A percentile compares a stretch with the other conserved stretches of the same genome.
Conservation (phyloP, 179 eudicot species). For the Beta corolliflora region DNA sequence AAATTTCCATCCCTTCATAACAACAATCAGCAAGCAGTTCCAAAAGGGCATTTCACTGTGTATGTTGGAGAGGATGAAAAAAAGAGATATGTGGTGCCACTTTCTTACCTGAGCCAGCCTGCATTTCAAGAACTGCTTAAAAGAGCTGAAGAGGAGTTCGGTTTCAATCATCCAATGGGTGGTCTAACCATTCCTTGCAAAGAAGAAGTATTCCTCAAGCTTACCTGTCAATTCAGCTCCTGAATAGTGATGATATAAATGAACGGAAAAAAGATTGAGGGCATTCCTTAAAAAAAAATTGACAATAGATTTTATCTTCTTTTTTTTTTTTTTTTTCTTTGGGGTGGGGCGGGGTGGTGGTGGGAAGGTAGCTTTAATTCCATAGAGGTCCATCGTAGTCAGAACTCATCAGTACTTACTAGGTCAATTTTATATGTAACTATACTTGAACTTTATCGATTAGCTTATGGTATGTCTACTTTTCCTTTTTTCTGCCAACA, state of each 20-base stretch:
- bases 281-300: constrained; percentile 7
- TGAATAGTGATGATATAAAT: background rate
- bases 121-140: constrained; percentile 51
- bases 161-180: constrained; percentile 50
- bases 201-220: constrained; percentile 40
- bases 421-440: background rate
- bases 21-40: constrained; percentile 42
- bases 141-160: constrained; percentile 61
- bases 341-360: background rate
- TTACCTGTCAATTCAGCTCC: constrained; percentile 30
- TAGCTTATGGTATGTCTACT: background rate
- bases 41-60: constrained; percentile 57
- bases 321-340: background rate
- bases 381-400: background rate
- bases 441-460: background rate
- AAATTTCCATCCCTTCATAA: constrained; percentile 44
- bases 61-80: constrained; percentile 51
- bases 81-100: constrained; percentile 59
- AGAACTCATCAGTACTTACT: background rate
- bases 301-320: background rate
- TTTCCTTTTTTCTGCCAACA: background rate
- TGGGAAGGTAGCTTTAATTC: background rate
- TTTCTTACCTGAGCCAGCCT: constrained; percentile 52
- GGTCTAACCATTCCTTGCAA: constrained; percentile 51
- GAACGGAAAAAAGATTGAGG: background rate